A percentile compares a stretch with the other conserved stretches of the same genome.
These are phyloP conservation scores for Poteriospumella lacustris DNA, from an alignment of 108 stramenopile species.

Conservation along the genomic window DNA sequence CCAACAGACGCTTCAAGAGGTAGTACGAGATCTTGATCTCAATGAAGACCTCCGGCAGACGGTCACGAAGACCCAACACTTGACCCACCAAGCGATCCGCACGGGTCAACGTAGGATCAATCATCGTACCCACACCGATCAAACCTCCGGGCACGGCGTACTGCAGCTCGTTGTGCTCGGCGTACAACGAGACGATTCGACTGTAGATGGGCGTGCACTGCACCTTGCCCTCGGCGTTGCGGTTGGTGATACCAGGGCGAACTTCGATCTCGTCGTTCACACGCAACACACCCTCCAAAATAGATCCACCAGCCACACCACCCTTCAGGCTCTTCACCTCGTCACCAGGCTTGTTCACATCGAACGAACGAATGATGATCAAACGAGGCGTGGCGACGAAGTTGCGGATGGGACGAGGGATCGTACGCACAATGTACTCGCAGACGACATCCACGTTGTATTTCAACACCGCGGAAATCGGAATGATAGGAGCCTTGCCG, in stretches of 20 bases:
- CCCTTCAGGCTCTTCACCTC: conserved; percentile 83
- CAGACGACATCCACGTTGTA: conserved; percentile 99
- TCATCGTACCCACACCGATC: conserved; percentile 97
- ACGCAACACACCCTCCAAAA: conserved; percentile 88
- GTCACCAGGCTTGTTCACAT: conserved; percentile 99
- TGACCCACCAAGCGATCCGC: conserved; percentile 98
- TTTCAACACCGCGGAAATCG: conserved; percentile 91
- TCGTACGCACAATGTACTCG: conserved; percentile 89
- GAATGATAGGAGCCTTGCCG: conserved; percentile 89
- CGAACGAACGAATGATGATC: conserved; percentile 98
- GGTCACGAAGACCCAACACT: conserved; percentile 86
- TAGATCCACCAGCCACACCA: conserved; percentile 97
- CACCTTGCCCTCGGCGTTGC: conserved; percentile 79
- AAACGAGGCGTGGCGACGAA: conserved; percentile 84
- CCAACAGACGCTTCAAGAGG: conserved; percentile 87
- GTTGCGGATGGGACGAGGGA: conserved; percentile 88
- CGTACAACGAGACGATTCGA: conserved; percentile 78
- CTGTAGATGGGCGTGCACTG: conserved; percentile 78
- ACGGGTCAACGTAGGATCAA: conserved; percentile 95
- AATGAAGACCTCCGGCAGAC: conserved; percentile 93
- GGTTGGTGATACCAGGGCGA: conserved; percentile 94
- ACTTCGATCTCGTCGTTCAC: conserved; percentile 99
- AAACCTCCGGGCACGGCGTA: conserved; percentile 97
- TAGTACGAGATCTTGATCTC: conserved; percentile 97
- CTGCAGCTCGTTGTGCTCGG: conserved; percentile 93